Conservation (phyloP, 2,329 filamentous ascomycete genomes). For the Neonectria neomacrospora region DNA sequence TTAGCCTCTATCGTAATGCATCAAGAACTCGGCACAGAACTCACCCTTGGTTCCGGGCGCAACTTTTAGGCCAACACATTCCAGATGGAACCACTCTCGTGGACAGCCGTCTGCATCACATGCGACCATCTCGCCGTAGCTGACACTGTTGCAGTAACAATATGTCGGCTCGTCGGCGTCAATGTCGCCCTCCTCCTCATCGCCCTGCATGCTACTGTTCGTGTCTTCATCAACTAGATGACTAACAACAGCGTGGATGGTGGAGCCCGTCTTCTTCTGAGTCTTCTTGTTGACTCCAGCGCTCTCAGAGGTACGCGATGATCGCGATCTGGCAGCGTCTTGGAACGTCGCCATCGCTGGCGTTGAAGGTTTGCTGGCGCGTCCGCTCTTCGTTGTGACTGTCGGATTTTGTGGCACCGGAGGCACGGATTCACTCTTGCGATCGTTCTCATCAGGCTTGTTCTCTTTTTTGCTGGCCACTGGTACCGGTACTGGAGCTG, state of each 20-base stretch:
- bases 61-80: slow-evolving; percentile 81
- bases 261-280: slow-evolving; percentile 67
- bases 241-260: slow-evolving; percentile 51
- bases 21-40: slow-evolving; percentile 48
- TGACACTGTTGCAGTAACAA: slow-evolving; percentile 83
- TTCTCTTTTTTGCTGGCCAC: slow-evolving; percentile 56
- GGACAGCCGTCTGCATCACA: slow-evolving; percentile 80
- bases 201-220: slow-evolving; percentile 54
- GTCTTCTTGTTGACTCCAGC: slow-evolving; percentile 63
- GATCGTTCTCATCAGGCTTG: slow-evolving; percentile 51
- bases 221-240: slow-evolving; percentile 55
- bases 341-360: slow-evolving; percentile 70
- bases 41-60: slow-evolving; percentile 81
- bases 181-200: slow-evolving; percentile 65
- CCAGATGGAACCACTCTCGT: slow-evolving; percentile 85
- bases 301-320: slow-evolving; percentile 60
- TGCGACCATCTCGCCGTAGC: slow-evolving; percentile 86
- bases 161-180: slow-evolving; percentile 79
- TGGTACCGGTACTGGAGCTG: slow-evolving; percentile 37
- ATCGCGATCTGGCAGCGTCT: slow-evolving; percentile 65
- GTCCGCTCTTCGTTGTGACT: slow-evolving; percentile 72
- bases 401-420: slow-evolving; percentile 53
- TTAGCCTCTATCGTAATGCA: slow-evolving; percentile 41
- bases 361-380: slow-evolving; percentile 74
- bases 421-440: slow-evolving; percentile 59